Percentiles rank a stretch among this genome's conserved stretches.
Conservation (phyloP, 1,284 basidiomycete genomes). For the Cyathus olla region DNA sequence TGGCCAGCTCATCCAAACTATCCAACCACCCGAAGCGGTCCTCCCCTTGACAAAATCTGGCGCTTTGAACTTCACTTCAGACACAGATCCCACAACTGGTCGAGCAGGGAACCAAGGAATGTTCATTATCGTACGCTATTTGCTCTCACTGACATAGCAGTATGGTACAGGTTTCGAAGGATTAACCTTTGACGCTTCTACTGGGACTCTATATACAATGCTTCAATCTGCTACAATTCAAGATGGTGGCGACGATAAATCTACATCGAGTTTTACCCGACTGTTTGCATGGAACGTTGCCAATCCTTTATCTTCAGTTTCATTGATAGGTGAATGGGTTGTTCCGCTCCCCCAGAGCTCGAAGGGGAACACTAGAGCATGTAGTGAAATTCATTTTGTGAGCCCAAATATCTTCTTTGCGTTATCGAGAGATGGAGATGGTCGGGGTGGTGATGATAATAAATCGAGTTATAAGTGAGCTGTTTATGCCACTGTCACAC, state of each 20-base stretch:
- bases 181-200: constrained; percentile 63
- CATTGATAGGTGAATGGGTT: constrained; percentile 68
- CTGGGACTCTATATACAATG: constrained; percentile 66
- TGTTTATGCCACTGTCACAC: neutral
- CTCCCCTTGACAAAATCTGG: constrained; percentile 52
- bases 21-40: constrained; percentile 69
- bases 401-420: constrained; percentile 64
- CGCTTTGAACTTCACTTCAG: constrained; percentile 66
- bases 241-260: constrained; percentile 64
- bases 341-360: constrained; percentile 67
- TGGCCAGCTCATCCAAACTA: constrained; percentile 61
- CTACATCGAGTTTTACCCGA: constrained; percentile 62
- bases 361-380: constrained; percentile 62
- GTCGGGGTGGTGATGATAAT: constrained; percentile 63
- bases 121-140: too few relatives aligned
- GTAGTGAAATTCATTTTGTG: constrained; percentile 72
- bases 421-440: constrained; percentile 71
- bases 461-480: constrained; percentile 65
- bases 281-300: constrained; percentile 68
- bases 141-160: too few relatives aligned
- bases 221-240: constrained; percentile 75
- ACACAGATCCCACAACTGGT: constrained; percentile 61
- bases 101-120: constrained; percentile 48
- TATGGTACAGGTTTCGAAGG: constrained; percentile 66
- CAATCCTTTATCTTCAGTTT: constrained; percentile 36